Percentiles rank a stretch among this genome's conserved stretches.
phyloP scores from a whole-genome alignment of 2,329 filamentous ascomycete species.

The Sporothrix schenckii region DNA sequence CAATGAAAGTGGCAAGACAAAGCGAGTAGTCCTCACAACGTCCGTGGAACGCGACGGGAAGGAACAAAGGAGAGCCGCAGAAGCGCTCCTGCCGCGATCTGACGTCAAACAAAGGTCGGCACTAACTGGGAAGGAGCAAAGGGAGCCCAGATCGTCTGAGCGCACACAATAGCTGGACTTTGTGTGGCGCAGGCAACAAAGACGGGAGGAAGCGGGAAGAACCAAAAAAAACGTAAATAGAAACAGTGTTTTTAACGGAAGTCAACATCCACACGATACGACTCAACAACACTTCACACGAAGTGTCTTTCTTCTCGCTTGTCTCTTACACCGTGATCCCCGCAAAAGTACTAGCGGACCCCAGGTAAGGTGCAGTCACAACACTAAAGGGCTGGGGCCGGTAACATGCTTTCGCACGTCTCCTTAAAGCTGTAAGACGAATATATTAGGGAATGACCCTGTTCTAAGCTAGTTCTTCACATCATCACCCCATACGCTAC shows the following conservation, averaged over 20 bases:
- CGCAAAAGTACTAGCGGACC: not conserved
- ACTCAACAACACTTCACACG: conserved; percentile 1
- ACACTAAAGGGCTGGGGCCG: not conserved
- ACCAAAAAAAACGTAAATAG: not conserved
- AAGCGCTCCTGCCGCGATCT: conserved; percentile 1
- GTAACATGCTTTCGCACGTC: too few relatives aligned
- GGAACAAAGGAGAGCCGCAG: not conserved
- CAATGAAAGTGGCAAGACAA: not conserved
- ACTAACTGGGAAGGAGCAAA: not conserved
- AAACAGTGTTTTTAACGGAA: not conserved
- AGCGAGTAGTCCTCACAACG: not conserved
- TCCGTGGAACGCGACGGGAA: not conserved
- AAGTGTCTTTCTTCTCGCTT: not conserved
- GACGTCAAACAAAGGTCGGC: conserved; percentile 8
- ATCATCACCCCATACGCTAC: not conserved
- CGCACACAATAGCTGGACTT: not conserved
- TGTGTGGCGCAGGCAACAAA: not conserved
- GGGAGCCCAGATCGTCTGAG: conserved; percentile 1
- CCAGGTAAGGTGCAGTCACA: not conserved
- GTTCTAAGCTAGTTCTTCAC: not conserved
- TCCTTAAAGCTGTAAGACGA: not conserved
- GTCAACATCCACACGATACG: not conserved
- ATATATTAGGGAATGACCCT: not conserved
- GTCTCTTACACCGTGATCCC: conserved; percentile 11
- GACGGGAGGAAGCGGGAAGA: not conserved